phyloP scores from a whole-genome alignment of 371 early-diverging fungal species.

The Fennellomyces sp. region DNA sequence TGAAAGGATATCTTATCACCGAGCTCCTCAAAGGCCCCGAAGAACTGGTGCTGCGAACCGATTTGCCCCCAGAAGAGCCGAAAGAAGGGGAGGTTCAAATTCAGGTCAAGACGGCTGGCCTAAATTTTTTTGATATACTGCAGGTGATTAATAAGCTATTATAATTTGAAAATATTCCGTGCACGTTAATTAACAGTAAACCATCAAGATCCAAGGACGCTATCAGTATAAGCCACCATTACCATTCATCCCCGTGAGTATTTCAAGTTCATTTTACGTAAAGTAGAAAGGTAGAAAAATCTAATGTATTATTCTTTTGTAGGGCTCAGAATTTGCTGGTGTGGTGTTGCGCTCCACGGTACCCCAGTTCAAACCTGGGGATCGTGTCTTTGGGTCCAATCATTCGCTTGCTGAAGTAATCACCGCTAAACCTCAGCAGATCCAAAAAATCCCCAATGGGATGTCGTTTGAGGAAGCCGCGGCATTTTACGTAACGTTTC shows the following conservation, averaged over 20 bases:
- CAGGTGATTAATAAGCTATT: slow-evolving; percentile 34
- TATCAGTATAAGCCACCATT: slow-evolving; percentile 83
- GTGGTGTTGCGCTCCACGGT: slow-evolving; percentile 44
- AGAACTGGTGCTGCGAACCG: slow-evolving; percentile 63
- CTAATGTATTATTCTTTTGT: neutral
- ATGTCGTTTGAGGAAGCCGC: slow-evolving; percentile 80
- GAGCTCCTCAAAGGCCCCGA: slow-evolving; percentile 73
- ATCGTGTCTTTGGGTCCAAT: slow-evolving; percentile 79
- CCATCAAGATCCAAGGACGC: slow-evolving; percentile 71
- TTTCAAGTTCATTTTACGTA: too few species aligned
- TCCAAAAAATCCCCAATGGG: slow-evolving; percentile 69
- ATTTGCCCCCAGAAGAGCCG: slow-evolving; percentile 59
- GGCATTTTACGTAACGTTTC: slow-evolving; percentile 79
- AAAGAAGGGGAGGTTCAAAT: slow-evolving; percentile 69
- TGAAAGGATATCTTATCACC: slow-evolving; percentile 78
- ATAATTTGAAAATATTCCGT: neutral
- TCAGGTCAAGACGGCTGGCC: slow-evolving; percentile 72
- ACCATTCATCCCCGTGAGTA: slow-evolving; percentile 84
- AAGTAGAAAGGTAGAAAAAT: slow-evolving; percentile 11
- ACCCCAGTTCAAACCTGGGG: slow-evolving; percentile 65
- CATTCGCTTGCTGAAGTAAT: slow-evolving; percentile 75
- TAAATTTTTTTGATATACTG: slow-evolving; percentile 87
- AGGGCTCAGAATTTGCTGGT: slow-evolving; percentile 69
- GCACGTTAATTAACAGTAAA: neutral
- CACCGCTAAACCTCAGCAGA: slow-evolving; percentile 40